Base-by-base conservation (phyloP, 495 filamentous ascomycete genomes). In the Articulospora tetracladia region DNA sequence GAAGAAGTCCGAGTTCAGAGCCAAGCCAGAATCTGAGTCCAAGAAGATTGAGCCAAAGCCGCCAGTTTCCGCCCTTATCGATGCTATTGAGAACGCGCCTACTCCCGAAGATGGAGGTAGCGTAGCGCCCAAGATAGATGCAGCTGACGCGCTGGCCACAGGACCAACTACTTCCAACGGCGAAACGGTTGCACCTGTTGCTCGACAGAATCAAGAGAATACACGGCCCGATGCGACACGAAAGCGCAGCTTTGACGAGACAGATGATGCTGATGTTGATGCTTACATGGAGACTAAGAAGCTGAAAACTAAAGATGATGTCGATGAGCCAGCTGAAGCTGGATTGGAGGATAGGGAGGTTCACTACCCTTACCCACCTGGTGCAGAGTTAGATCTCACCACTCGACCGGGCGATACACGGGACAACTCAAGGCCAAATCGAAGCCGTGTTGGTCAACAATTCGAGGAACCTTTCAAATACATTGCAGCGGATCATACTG, bases 401-500 rank as follows among this genome's bases (percentile, higher is more conserved):
- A 76, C 76, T 8, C 64, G 59, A 55, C 78, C 58, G 61, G 68
- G 59, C 65, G 75, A 68, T 49, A 24, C 60, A 7, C 62, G 59
- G 0, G 15, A 30, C 12, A 46, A 48, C 36, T 47, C 65, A 63
- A 58, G 64, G 70, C 69, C 61, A 70, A 68, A 77, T 13, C 63
- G 30, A 55, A 78, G 67, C 58, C 52, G 57, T 7, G 22, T n/a
- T 10, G 79, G 69, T 59, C 83, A 79, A 69, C 74, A 78, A 17
- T 77, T 85, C 56, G 93, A 96, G 71, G 94, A 97, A 67, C 90
- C 91, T 0, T 98, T 96, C 81, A 96, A 92, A 65, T 98, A 90
- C 72, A 78, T 98, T 55, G 67, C 83, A 13, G 74, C 82, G 0
- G 77, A 87, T 55, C 88, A 97, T 68, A 71, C 79, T 2, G 91